phyloP scores from a whole-genome alignment of 805 yeast species.

The Yarrowia osloensis region DNA sequence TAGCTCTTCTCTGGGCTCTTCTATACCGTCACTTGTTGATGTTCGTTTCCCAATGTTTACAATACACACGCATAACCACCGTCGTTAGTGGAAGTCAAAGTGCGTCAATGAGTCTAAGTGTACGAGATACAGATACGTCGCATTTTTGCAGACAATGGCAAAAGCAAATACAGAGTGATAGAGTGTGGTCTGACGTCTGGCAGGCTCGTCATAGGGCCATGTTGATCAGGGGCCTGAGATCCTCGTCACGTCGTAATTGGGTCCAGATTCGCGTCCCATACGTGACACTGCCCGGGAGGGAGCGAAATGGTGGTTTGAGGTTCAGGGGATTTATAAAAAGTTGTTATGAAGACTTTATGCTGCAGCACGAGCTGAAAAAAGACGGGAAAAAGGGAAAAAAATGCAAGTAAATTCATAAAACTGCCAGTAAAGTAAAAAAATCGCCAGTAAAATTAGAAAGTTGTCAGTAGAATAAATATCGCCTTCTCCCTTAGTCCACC shows the following conservation, averaged over 20 bases:
- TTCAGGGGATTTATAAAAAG: too few species aligned
- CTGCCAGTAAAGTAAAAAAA: too few species aligned
- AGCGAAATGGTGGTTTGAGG: too few species aligned
- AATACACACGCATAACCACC: not conserved
- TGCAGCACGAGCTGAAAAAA: too few species aligned
- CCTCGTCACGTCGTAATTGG: not conserved
- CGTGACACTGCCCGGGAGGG: not conserved
- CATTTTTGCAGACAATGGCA: not conserved
- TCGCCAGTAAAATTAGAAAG: too few species aligned
- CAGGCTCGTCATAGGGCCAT: not conserved
- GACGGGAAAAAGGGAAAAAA: too few species aligned
- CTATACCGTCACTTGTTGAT: not conserved
- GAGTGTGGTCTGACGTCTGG: not conserved
- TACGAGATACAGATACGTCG: not conserved
- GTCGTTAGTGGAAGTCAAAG: not conserved
- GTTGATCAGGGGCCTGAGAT: not conserved
- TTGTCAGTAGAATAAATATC: too few species aligned
- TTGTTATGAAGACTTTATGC: too few species aligned
- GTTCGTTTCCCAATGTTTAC: not conserved
- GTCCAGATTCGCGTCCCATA: not conserved
- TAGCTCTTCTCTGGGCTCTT: not conserved
- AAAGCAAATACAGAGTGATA: not conserved
- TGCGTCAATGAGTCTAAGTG: not conserved
- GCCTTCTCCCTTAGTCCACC: too few species aligned
- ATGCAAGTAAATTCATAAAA: too few species aligned